phyloP scores from a whole-genome alignment of 2,329 filamentous ascomycete species.

The Sphaceloma murrayae region DNA sequence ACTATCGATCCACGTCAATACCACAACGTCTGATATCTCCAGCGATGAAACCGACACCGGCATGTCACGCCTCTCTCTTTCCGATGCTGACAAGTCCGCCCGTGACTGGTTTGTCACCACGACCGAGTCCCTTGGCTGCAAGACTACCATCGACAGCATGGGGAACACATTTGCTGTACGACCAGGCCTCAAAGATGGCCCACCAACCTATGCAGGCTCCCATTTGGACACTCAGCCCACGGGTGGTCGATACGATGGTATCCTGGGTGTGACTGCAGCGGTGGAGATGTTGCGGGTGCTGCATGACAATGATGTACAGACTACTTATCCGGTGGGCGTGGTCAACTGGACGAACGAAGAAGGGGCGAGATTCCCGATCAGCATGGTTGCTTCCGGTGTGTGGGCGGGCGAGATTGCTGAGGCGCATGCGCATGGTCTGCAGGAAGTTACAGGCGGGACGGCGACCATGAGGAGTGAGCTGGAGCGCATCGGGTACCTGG shows the following conservation, averaged over 20 bases:
- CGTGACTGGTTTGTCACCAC: constrained; percentile 67
- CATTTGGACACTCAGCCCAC: constrained; percentile 50
- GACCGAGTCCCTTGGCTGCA: constrained; percentile 54
- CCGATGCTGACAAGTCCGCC: constrained; percentile 59
- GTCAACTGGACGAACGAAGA: constrained; percentile 81
- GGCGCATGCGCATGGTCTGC: constrained; percentile 51
- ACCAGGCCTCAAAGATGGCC: constrained; percentile 49
- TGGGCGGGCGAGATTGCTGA: constrained; percentile 62
- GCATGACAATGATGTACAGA: constrained; percentile 57
- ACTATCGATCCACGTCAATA: neutral
- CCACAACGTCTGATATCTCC: constrained; percentile 1
- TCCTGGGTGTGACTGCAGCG: constrained; percentile 62
- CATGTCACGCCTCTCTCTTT: constrained; percentile 65
- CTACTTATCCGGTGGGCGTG: constrained; percentile 61
- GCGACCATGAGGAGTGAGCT: constrained; percentile 60
- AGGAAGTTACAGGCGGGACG: constrained; percentile 51
- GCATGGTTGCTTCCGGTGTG: constrained; percentile 65
- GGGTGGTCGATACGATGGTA: constrained; percentile 66
- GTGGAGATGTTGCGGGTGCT: constrained; percentile 63
- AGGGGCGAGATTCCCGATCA: constrained; percentile 67
- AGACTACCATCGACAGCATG: constrained; percentile 61
- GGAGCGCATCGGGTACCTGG: constrained; percentile 61
- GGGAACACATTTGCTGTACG: constrained; percentile 71
- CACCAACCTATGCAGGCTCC: constrained; percentile 59
- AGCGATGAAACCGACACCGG: constrained; percentile 56